Percentiles rank a stretch among this genome's conserved stretches.
Evolutionary conservation across 2,329 filamentous ascomycete genomes (phyloP).

Genomic region (Sordariomycetes sp.): DNA sequence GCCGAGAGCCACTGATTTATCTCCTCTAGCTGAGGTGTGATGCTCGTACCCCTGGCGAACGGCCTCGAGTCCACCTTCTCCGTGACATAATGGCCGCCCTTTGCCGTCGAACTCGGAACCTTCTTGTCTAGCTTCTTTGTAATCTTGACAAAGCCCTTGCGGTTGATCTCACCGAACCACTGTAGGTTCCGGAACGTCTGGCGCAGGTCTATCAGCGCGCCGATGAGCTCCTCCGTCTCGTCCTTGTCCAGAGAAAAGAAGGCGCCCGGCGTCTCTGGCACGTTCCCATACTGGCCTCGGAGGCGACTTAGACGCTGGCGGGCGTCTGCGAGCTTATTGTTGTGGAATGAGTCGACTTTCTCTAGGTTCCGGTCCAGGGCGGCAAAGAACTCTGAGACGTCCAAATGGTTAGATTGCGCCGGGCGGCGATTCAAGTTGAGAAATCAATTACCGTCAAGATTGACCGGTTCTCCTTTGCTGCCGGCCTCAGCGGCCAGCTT

Average conservation of each 20-base stretch:
- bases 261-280: slow-evolving; percentile 42
- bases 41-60: slow-evolving; percentile 62
- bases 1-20: slow-evolving; percentile 90
- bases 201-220: slow-evolving; percentile 76
- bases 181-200: slow-evolving; percentile 81
- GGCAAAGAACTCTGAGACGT: slow-evolving; percentile 79
- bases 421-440: not conserved
- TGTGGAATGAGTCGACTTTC: slow-evolving; percentile 93
- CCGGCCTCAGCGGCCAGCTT: slow-evolving; percentile 58
- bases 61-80: slow-evolving; percentile 81
- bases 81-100: slow-evolving; percentile 66
- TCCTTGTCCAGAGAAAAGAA: slow-evolving; percentile 69
- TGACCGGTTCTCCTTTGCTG: slow-evolving; percentile 60
- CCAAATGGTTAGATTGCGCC: not conserved
- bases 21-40: slow-evolving; percentile 33
- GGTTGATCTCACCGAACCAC: slow-evolving; percentile 97
- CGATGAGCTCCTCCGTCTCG: slow-evolving; percentile 83
- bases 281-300: slow-evolving; percentile 73
- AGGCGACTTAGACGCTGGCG: slow-evolving; percentile 74
- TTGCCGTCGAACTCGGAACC: slow-evolving; percentile 59
- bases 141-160: slow-evolving; percentile 91
- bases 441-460: slow-evolving; percentile 63
- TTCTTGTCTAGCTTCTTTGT: slow-evolving; percentile 99
- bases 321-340: slow-evolving; percentile 82
- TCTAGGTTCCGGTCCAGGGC: slow-evolving; percentile 93